Percentiles rank a stretch among this genome's conserved stretches.
These are phyloP conservation scores for Ocimum tenuiflorum DNA, from an alignment of 257 asterid species.

Conservation along the genomic window DNA sequence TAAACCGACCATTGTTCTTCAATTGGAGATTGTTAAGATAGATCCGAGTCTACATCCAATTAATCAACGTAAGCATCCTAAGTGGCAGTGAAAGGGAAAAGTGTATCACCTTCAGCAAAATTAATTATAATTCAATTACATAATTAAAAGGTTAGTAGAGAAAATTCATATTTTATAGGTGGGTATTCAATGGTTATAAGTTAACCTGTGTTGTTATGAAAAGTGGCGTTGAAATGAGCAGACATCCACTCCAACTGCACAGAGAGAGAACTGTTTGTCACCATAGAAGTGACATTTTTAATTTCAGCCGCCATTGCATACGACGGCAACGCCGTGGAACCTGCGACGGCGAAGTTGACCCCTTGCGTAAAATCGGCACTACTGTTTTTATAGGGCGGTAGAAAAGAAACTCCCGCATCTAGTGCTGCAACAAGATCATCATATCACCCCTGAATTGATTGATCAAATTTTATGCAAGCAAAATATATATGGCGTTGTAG, in stretches of 20 bases:
- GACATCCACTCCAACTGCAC: constrained; percentile 27
- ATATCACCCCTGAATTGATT: not conserved
- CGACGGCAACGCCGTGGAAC: constrained; percentile 23
- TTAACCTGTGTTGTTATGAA: not conserved
- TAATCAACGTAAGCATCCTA: too few species aligned
- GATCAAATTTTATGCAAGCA: too few species aligned
- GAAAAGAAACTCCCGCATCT: not conserved
- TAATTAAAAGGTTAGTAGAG: too few species aligned
- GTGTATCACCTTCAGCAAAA: too few species aligned
- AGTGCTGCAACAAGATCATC: not conserved
- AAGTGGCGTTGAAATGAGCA: constrained; percentile 16
- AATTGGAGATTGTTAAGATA: too few species aligned
- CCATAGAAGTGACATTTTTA: not conserved
- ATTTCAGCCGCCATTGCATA: not conserved
- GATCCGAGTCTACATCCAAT: too few species aligned
- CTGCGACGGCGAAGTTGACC: constrained; percentile 25
- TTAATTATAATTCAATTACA: too few species aligned
- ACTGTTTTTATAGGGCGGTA: not conserved
- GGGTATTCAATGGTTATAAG: too few species aligned
- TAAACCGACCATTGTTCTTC: too few species aligned
- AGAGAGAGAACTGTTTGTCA: constrained; percentile 15
- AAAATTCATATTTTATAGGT: too few species aligned
- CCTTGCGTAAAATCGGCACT: not conserved
- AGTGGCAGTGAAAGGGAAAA: too few species aligned
- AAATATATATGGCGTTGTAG: too few species aligned